Base-by-base conservation (phyloP, 306 rosid species). In the Carpinus fangiana region DNA sequence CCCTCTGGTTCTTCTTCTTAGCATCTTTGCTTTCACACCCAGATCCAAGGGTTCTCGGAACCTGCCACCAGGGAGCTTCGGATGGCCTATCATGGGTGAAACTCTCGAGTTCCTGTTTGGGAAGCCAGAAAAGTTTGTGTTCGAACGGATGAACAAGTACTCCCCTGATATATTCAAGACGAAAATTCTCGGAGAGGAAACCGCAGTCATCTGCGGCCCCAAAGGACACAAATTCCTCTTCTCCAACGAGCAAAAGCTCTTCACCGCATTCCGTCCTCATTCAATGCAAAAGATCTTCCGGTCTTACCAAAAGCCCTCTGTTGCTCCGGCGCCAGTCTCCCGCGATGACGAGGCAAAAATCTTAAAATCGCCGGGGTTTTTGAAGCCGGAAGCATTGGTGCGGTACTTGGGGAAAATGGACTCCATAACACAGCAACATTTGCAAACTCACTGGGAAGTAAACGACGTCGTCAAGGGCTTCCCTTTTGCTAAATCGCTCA, bases 51-150 rank as follows among this genome's bases (percentile, higher is more conserved):
- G 12, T 43, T 34, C 71, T 20, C 80, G 82, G 73, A 84, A 28
- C 69, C 84, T 89, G 21, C 96, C 96, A 23, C 96, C 89, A 7
- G 93, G 91, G 34, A 88, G 79, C 65, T 80, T 87, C 81, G 96
- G 93, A 7, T 91, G 87, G 89, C 93, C 93, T 2, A n/a, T 89
- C 21, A 48, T 87, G 28, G 91, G 91, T 4, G 96, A 89, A 64
- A 79, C 88, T 23, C 61, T 79, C 38, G 90, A 86, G 78, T 75
- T 90, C 75, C 65, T 87, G 50, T 90, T 84, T 66, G 80, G 83
- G 6, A 81, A 86, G 65, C 85, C 82, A 13, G 87, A 86, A 50
- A 38, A 73, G 2, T 89, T 89, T 57, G 82, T 91, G 51, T 76
- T 75, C 76, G 70, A 81, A 72, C 87, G 86, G 73, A 31, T 50